Percentiles rank a stretch among this genome's conserved stretches.
Conservation (phyloP, 139 green algal genomes). For the Chlamydomonas incerta region DNA sequence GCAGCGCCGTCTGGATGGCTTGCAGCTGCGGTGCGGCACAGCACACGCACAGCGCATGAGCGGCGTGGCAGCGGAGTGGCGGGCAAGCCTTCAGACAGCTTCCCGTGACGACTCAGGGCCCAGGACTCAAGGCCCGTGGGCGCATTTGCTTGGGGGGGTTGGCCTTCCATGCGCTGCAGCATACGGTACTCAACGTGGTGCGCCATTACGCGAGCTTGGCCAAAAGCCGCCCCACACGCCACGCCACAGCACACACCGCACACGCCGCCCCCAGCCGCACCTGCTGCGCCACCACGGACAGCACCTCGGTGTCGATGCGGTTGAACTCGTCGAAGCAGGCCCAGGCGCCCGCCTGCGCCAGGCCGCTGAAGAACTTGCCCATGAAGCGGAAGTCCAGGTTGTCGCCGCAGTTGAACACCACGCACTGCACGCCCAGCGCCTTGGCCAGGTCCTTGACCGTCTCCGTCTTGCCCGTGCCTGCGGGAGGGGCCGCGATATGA, state of each 20-base stretch:
- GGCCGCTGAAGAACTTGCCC: slow-evolving; percentile 81
- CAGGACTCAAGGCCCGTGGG: too few relatives aligned
- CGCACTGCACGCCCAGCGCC: slow-evolving; percentile 70
- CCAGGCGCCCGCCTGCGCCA: slow-evolving; percentile 78
- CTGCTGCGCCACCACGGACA: slow-evolving; percentile 62
- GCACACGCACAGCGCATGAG: not conserved
- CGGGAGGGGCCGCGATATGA: too few relatives aligned
- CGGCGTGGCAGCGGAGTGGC: not conserved
- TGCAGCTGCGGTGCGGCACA: slow-evolving; percentile 70
- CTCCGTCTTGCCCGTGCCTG: slow-evolving; percentile 86
- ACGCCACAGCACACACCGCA: not conserved
- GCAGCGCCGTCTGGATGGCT: slow-evolving; percentile 67
- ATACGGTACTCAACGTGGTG: too few relatives aligned
- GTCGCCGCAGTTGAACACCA: slow-evolving; percentile 92
- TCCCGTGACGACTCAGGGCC: too few relatives aligned
- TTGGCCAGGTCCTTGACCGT: slow-evolving; percentile 83
- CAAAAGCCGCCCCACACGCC: not conserved
- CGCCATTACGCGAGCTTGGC: too few relatives aligned
- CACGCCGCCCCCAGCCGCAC: slow-evolving; percentile 12
- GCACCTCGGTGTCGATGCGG: slow-evolving; percentile 87
- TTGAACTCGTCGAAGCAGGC: slow-evolving; percentile 94
- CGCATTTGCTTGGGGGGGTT: too few relatives aligned
- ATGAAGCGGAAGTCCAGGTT: slow-evolving; percentile 84
- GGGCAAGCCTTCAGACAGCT: too few relatives aligned
- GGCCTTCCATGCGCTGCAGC: too few relatives aligned